These are phyloP conservation scores for Brassica cretica DNA, from an alignment of 345 rosid genomes.

Conservation along the genomic window DNA sequence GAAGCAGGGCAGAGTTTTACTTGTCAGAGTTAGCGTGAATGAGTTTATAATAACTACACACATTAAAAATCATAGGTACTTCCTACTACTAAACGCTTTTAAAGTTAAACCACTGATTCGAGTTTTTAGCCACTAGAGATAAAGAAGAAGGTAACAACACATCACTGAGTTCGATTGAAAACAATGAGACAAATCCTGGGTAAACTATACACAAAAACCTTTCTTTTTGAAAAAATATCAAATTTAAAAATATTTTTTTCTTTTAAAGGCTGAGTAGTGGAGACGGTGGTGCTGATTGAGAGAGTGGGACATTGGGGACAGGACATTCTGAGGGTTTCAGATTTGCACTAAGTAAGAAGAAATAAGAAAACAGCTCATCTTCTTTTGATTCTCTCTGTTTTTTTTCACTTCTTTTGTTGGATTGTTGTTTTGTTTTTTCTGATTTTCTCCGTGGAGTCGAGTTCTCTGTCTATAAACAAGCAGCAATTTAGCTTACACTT, in stretches of 20 bases:
- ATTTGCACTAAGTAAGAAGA: slow-evolving; percentile 34
- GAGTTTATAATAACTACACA: background rate
- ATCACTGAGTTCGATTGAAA: slow-evolving; percentile 25
- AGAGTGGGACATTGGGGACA: slow-evolving; percentile 35
- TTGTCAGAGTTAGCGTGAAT: background rate
- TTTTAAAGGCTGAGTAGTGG: slow-evolving; percentile 33
- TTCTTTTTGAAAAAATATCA: background rate
- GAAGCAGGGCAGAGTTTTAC: background rate
- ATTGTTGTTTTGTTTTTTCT: slow-evolving; percentile 39
- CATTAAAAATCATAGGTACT: slow-evolving; percentile 6
- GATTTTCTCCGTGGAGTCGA: slow-evolving; percentile 23
- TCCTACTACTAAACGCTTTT: background rate
- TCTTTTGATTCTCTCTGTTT: slow-evolving; percentile 42
- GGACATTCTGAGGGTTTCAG: slow-evolving; percentile 34
- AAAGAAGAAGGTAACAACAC: background rate
- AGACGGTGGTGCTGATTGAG: slow-evolving; percentile 43
- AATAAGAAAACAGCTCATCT: slow-evolving; percentile 50
- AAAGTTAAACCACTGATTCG: background rate
- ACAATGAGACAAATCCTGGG: slow-evolving; percentile 20
- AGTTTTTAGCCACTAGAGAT: slow-evolving; percentile 7
- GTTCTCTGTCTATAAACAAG: slow-evolving; percentile 28
- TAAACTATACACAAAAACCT: slow-evolving; percentile 6
- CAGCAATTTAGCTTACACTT: slow-evolving; percentile 26
- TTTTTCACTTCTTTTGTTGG: slow-evolving; percentile 28
- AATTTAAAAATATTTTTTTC: background rate